Evolutionary conservation across 164 flowering plant species (phyloP), one percentile per base, ranked within the genome.

Genomic region (Vitis riparia): DNA sequence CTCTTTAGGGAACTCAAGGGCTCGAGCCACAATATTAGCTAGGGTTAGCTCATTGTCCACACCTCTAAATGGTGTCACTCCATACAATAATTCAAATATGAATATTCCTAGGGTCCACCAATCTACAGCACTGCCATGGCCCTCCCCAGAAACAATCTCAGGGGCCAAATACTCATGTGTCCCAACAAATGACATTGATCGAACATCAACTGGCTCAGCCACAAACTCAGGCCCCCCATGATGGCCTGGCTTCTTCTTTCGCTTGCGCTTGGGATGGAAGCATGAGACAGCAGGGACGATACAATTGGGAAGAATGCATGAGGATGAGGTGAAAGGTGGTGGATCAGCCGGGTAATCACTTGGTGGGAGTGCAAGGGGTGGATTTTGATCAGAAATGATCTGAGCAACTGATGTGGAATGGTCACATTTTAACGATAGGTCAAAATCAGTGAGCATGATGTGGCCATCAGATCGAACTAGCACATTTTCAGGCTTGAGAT

Each of bases 81-180:
- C 97, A 65, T 86, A 89, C 3, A 91, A 79, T 23, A 91, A 71
- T 74, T 91, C 97, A 17, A 77, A 89, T 61, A 91, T 77, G 70
- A 91, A 89, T 30, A 91, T 78, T 55, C 97, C 97, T 23, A 91
- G 71, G 0, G 97, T 91, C 97, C 97, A 91, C 97, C 97, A 91
- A 71, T 91, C 97, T 49, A 91, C 93, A 1, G 91, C 90, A 59
- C 86, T 89, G 5, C 97, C 97, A 72, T 91, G 97, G 19, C 92
- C 97, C 73, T 89, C 94, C 2, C 94, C 97, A 14, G 88, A 84
- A 58, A 89, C 87, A 55, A 91, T 87, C 76, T 91, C 93, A 12
- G 97, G 97, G 27, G 97, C 93, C 59, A 89, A 71, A 66, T 89
- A 91, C 81, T 91, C 96, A 57, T 89, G 89, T 63, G 93, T 91